Conservation (phyloP, 1,284 basidiomycete species). For the Cutaneotrichosporon cutaneum region DNA sequence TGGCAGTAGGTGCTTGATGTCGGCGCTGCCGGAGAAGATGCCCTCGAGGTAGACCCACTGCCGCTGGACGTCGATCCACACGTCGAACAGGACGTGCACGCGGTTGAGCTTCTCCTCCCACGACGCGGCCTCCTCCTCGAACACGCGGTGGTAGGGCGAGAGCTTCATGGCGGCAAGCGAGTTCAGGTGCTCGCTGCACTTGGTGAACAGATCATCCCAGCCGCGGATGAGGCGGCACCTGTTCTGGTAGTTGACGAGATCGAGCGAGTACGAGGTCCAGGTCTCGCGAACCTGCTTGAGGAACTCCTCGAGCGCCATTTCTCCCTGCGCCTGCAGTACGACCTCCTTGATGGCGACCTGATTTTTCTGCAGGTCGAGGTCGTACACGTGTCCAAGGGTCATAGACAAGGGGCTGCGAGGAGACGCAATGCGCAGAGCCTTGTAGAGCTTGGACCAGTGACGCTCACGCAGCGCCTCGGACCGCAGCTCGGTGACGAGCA, state of each 20-base stretch:
- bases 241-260: constrained; percentile 97
- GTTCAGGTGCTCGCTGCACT: constrained; percentile 94
- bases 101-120: constrained; percentile 96
- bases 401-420: constrained; percentile 70
- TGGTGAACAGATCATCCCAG: constrained; percentile 97
- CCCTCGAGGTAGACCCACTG: constrained; percentile 99
- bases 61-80: constrained; percentile 99
- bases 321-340: constrained; percentile 96
- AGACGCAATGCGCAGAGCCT: constrained; percentile 70
- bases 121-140: constrained; percentile 87
- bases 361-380: constrained; percentile 92
- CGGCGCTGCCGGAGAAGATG: constrained; percentile 97
- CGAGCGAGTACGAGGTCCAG: constrained; percentile 94
- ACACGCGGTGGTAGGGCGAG: constrained; percentile 95
- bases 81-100: constrained; percentile 93
- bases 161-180: constrained; percentile 95
- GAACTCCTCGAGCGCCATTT: constrained; percentile 94
- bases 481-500: constrained; percentile 86
- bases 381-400: constrained; percentile 96
- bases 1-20: constrained; percentile 97
- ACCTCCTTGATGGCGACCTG: constrained; percentile 89
- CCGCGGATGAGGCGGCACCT: constrained; percentile 94
- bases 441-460: constrained; percentile 98
- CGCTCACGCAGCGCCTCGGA: constrained; percentile 96
- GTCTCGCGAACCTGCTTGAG: constrained; percentile 93